These are phyloP conservation scores for Aspergillus quadricinctus DNA, from an alignment of 2,329 filamentous ascomycete genomes.

Conservation along the genomic window DNA sequence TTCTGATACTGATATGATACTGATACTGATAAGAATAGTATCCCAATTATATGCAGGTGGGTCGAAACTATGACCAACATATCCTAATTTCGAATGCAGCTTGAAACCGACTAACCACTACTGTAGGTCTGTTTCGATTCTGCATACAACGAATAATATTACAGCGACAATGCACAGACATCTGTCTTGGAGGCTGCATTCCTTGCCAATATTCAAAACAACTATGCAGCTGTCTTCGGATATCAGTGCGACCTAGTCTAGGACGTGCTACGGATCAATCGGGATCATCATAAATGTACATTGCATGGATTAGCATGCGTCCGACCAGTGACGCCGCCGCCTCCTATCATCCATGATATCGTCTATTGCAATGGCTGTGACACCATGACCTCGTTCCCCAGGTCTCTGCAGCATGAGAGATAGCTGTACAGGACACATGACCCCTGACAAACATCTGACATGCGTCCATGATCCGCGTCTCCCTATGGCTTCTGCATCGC, in stretches of 20 bases:
- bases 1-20: not conserved
- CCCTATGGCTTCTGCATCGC: not conserved
- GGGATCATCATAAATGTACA: not conserved
- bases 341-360: not conserved
- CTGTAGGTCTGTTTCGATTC: not conserved
- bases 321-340: not conserved
- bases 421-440: not conserved
- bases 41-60: not conserved
- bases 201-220: not conserved
- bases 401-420: not conserved
- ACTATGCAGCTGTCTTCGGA: not conserved
- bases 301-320: not conserved
- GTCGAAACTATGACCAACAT: not conserved
- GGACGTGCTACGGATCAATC: slow-evolving; percentile 4
- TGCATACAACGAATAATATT: not conserved
- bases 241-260: not conserved
- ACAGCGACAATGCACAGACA: not conserved
- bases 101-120: not conserved
- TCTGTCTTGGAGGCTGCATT: not conserved
- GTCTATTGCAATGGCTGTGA: not conserved
- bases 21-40: not conserved
- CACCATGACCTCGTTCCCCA: not conserved
- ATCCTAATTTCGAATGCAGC: not conserved
- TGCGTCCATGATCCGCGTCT: not conserved
- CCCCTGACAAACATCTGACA: not conserved